These are phyloP conservation scores for Endoconidiophora polonica DNA, from an alignment of 2,329 filamentous ascomycete genomes.

Conservation along the genomic window DNA sequence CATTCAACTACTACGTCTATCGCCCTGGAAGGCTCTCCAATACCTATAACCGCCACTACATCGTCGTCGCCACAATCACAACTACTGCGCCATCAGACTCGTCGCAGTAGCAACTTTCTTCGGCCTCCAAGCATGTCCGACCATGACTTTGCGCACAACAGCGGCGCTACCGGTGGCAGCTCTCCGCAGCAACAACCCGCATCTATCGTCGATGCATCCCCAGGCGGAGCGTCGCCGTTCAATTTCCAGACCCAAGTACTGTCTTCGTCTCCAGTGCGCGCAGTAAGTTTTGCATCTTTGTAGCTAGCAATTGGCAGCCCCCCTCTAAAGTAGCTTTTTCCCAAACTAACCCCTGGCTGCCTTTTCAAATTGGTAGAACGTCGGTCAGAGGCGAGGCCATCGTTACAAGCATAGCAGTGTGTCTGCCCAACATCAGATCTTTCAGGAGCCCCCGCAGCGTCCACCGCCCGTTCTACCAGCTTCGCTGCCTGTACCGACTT, in stretches of 20 bases:
- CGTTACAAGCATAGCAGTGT: conserved; percentile 97
- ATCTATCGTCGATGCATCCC: neutral
- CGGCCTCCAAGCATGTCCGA: conserved; percentile 22
- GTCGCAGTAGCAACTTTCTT: conserved; percentile 13
- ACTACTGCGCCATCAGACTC: neutral
- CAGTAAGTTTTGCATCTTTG: conserved; percentile 32
- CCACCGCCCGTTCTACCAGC: conserved; percentile 79
- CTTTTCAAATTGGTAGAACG: conserved; percentile 37
- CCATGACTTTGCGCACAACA: conserved; percentile 16
- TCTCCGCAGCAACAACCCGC: neutral
- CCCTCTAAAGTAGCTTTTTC: neutral
- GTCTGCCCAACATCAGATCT: conserved; percentile 77
- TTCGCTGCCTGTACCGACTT: conserved; percentile 78
- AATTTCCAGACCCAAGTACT: conserved; percentile 81
- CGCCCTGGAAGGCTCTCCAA: no score
- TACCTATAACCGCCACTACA: neutral
- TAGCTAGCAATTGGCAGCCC: neutral
- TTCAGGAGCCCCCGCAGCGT: conserved; percentile 74
- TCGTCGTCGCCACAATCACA: neutral
- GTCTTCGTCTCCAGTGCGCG: conserved; percentile 59
- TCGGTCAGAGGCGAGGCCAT: conserved; percentile 84
- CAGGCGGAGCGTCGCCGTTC: conserved; percentile 48
- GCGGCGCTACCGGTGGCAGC: no score
- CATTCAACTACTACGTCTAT: neutral
- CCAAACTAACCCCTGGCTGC: neutral